A percentile compares a stretch with the other conserved stretches of the same genome.
Evolutionary conservation across 2,329 filamentous ascomycete genomes (phyloP).

Genomic region (Colletotrichum paranaense): DNA sequence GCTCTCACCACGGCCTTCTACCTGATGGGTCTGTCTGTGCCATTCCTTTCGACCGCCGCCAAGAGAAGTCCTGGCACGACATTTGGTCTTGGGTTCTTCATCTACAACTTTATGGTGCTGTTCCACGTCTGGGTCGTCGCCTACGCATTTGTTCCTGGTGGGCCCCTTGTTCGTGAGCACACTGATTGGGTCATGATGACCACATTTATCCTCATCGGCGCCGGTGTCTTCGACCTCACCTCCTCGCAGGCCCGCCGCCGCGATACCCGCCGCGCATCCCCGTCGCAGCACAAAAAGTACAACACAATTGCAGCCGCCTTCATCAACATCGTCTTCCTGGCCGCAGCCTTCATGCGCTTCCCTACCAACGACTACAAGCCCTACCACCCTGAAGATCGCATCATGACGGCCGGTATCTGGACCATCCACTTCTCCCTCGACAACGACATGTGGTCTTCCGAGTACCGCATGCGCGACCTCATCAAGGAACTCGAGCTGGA

Average conservation of each 20-base stretch:
- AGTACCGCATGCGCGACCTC: slow-evolving; percentile 91
- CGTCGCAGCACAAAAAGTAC: slow-evolving; percentile 62
- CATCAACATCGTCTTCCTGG: slow-evolving; percentile 83
- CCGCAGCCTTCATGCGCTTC: slow-evolving; percentile 89
- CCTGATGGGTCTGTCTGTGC: slow-evolving; percentile 81
- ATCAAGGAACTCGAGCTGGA: slow-evolving; percentile 97
- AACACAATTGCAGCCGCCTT: slow-evolving; percentile 70
- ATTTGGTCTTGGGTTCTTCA: slow-evolving; percentile 88
- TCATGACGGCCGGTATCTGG: slow-evolving; percentile 97
- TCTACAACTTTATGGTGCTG: slow-evolving; percentile 95
- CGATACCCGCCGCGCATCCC: slow-evolving; percentile 46
- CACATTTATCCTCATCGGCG: slow-evolving; percentile 86
- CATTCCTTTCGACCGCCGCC: slow-evolving; percentile 80
- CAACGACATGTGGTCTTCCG: slow-evolving; percentile 99
- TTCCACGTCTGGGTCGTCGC: slow-evolving; percentile 99
- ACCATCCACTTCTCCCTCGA: slow-evolving; percentile 98
- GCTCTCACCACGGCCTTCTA: slow-evolving; percentile 82
- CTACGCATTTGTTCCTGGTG: slow-evolving; percentile 97
- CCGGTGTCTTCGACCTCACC: slow-evolving; percentile 82
- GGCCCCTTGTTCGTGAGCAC: slow-evolving; percentile 89
- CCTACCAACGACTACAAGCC: slow-evolving; percentile 92
- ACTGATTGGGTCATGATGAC: slow-evolving; percentile 95
- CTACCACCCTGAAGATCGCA: slow-evolving; percentile 87
- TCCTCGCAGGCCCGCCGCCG: slow-evolving; percentile 58
- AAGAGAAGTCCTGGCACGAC: slow-evolving; percentile 81